Percentiles rank a stretch among this genome's conserved stretches.
Conservation (phyloP, 352 stramenopile species). For the Pythium plurisporium region DNA sequence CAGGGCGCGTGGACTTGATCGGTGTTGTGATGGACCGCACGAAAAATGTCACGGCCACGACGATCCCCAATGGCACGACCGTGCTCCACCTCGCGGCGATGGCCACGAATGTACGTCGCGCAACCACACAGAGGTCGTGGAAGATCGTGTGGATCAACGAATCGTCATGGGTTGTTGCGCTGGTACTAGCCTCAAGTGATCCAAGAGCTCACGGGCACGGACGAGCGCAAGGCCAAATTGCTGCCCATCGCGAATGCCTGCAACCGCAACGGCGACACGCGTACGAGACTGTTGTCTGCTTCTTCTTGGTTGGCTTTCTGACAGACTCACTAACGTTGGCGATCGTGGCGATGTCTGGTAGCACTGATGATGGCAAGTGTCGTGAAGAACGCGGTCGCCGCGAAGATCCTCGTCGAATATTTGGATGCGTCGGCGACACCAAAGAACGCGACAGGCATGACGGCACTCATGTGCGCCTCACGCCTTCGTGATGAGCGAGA, state of each 20-base stretch:
- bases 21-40: conserved; percentile 52
- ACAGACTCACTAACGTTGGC: neutral
- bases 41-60: conserved; percentile 47
- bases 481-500: conserved; percentile 38
- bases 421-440: conserved; percentile 35
- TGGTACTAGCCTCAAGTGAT: conserved; percentile 69
- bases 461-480: conserved; percentile 74
- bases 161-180: too few species aligned
- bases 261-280: conserved; percentile 76
- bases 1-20: conserved; percentile 63
- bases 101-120: conserved; percentile 44
- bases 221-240: conserved; percentile 48
- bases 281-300: conserved; percentile 26
- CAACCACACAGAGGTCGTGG: neutral
- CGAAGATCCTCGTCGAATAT: conserved; percentile 36
- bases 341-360: conserved; percentile 16
- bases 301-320: neutral
- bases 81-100: conserved; percentile 78
- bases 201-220: conserved; percentile 40
- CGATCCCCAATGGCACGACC: conserved; percentile 61
- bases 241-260: conserved; percentile 38
- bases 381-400: conserved; percentile 60
- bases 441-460: conserved; percentile 57
- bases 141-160: too few species aligned
- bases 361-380: conserved; percentile 86